Conservation (phyloP, 2,329 filamentous ascomycete species). For the Aureobasidium sp. region DNA sequence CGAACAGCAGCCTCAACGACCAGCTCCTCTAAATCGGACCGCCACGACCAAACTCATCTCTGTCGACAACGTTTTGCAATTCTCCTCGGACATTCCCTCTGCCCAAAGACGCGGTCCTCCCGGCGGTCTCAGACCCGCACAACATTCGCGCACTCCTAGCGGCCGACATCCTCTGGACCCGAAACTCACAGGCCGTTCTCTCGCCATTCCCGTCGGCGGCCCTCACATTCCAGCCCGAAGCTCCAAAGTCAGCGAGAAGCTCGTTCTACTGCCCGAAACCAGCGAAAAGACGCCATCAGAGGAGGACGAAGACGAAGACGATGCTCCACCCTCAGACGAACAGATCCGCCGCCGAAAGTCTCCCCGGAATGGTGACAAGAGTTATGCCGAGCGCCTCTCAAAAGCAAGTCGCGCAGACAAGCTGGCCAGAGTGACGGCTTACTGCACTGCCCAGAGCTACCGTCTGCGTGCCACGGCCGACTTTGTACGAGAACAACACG, state of each 20-base stretch:
- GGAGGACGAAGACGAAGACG: conserved; percentile 35
- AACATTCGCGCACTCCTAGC: conserved; percentile 41
- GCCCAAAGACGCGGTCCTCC: conserved; percentile 75
- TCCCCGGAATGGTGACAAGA: conserved; percentile 62
- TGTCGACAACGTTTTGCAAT: conserved; percentile 91
- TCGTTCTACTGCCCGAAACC: conserved; percentile 88
- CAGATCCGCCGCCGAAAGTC: conserved; percentile 56
- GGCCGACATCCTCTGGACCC: conserved; percentile 45
- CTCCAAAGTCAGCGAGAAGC: conserved; percentile 90
- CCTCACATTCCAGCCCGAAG: conserved; percentile 68
- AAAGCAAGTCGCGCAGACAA: conserved; percentile 68
- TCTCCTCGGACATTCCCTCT: conserved; percentile 90
- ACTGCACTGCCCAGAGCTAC: conserved; percentile 91
- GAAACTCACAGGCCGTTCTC: conserved; percentile 47
- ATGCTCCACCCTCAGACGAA: conserved; percentile 57
- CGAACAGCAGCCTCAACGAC: conserved; percentile 33
- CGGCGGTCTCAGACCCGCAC: conserved; percentile 37
- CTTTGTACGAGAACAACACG: conserved; percentile 80
- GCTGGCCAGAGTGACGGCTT: conserved; percentile 83
- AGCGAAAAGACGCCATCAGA: conserved; percentile 35
- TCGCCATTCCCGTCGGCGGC: conserved; percentile 32
- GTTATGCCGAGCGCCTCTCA: conserved; percentile 85
- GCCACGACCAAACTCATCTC: conserved; percentile 61
- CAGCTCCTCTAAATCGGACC: conserved; percentile 27
- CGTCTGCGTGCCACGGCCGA: conserved; percentile 81